Base-by-base conservation (phyloP, 768 basidiomycete species). In the Mycena floridula region DNA sequence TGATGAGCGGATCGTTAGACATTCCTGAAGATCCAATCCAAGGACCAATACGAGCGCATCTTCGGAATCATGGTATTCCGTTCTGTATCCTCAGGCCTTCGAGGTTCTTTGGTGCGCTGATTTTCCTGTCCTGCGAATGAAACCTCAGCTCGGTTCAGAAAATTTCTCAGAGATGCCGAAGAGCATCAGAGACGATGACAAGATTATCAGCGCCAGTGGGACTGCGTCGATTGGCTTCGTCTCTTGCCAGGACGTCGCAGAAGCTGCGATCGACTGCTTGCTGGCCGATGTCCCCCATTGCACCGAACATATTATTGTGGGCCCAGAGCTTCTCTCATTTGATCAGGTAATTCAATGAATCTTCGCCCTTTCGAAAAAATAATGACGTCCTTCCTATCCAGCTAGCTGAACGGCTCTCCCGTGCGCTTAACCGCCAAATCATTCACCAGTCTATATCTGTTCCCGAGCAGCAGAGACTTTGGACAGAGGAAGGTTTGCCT, bases 301-400 rank as follows among this genome's bases (percentile, higher is more conserved):
- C 32, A 18, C 15, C 6, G 47, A 49, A 25, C 43, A 41, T 18
- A 40, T 49, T 7, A 43, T 49, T 23, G 47, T 49, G 6, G 47
- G 47, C n/a, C 47, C 47, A 12, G 43, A 49, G 38, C 43, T 49
- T 27, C 47, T 49, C 2, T 49, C 47, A 24, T 49, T 39, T 36
- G n/a, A 22, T 21, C 18, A 40, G 47, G 47, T 49, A 30, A n/a
- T n/a, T n/a, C n/a, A n/a, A n/a, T n/a, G n/a, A n/a, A n/a, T n/a
- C n/a, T n/a, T n/a, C n/a, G n/a, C n/a, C n/a, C n/a, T n/a, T n/a
- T n/a, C n/a, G n/a, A n/a, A n/a, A n/a, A n/a, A n/a, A n/a, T n/a
- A n/a, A n/a, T n/a, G n/a, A n/a, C n/a, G n/a, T n/a, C n/a, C n/a
- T n/a, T n/a, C n/a, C n/a, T n/a, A n/a, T n/a, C n/a, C n/a, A n/a